Base-by-base conservation (phyloP, 768 basidiomycete species). In the Lyophyllum atratum region DNA sequence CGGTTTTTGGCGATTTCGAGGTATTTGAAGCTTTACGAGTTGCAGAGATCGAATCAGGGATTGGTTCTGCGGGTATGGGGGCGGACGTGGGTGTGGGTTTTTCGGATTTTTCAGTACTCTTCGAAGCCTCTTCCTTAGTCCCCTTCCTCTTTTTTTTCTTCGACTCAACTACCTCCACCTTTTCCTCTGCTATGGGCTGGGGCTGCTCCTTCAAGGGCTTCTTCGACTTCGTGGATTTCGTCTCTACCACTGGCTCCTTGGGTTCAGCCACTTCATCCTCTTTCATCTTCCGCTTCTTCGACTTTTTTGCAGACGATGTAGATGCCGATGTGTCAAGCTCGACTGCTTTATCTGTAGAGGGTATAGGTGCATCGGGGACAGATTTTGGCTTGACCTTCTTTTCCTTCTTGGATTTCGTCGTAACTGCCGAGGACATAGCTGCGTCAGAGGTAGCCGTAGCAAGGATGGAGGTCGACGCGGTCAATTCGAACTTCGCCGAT, bases 221-320 rank as follows among this genome's bases (percentile, higher is more conserved):
- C 52, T 53, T 65, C 55, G 19, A 56, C 54, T 47, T 60, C 49
- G 15, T 11, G 17, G 7, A 2, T 39, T 49, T 49, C 3, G 7
- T 15, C 37, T 22, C 45, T 34, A 40, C 45, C 44, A 47, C 48
- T 40, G 22, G 39, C 28, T 33, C 26, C 19, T 44, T 49, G 1
- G 8, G 49, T 33, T 62, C 66, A 11, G 44, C 48, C 39, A 61
- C 55, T 25, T 29, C 54, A 44, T 49, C 52, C 28, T 55, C 54
- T 31, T 54, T 40, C 17, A 53, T 40, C 31, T 75, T 71, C 25
- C 70, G 67, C 61, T 73, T 74, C 72, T 73, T 59, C 24, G 51
- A 39, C n/a, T 25, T 49, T 59, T 62, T 33, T 3, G 34, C 10
- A 11, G 29, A 29, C 50, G 31, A 45, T 39, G 55, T 26, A 6